A percentile compares a stretch with the other conserved stretches of the same genome.
These are phyloP conservation scores for Acanthamoeba polyphaga DNA, from an alignment of 208 protist genomes.

Conservation along the genomic window DNA sequence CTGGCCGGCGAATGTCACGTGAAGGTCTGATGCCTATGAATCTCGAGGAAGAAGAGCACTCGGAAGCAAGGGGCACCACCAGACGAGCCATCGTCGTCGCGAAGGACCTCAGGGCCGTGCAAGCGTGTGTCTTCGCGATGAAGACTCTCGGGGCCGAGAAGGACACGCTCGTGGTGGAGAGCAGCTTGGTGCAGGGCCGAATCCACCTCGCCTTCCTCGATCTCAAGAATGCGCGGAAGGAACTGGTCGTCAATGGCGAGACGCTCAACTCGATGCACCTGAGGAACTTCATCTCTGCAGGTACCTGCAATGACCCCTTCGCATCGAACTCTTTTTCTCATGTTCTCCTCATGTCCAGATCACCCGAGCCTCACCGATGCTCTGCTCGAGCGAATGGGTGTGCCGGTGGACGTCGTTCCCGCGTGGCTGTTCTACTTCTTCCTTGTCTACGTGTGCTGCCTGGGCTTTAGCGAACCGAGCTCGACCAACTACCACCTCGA, in stretches of 20 bases:
- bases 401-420: not conserved
- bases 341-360: not conserved
- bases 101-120: not conserved
- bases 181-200: not conserved
- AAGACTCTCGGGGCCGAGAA: not conserved
- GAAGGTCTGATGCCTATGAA: not conserved
- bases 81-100: not conserved
- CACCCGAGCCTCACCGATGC: not conserved
- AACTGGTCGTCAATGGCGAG: not conserved
- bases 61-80: not conserved
- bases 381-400: not conserved
- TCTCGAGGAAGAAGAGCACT: not conserved
- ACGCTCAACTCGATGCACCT: not conserved
- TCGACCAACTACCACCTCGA: not conserved
- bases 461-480: not conserved
- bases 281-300: not conserved
- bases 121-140: conserved; percentile 1
- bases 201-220: conserved; percentile 21
- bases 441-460: conserved; percentile 27
- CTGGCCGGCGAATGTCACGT: not conserved
- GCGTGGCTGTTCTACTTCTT: conserved; percentile 30
- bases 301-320: not conserved
- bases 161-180: not conserved
- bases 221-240: not conserved
- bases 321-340: not conserved